phyloP scores from a whole-genome alignment of 208 protist species.

The Blastocrithidia nonstop region DNA sequence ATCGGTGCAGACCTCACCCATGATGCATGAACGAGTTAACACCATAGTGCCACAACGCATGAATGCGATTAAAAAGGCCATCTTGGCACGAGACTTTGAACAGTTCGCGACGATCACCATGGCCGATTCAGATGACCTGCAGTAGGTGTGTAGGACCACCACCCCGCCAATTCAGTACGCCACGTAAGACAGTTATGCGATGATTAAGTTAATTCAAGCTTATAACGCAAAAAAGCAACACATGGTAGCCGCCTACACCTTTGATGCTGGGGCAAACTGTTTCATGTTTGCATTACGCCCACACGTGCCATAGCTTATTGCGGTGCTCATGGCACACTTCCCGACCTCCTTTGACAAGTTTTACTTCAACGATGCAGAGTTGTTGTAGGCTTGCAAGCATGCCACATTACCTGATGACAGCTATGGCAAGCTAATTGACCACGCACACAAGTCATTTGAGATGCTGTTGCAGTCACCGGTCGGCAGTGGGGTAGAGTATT shows the following conservation, averaged over 20 bases:
- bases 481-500: constrained; percentile 38
- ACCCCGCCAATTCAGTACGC: constrained; percentile 97
- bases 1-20: constrained; percentile 81
- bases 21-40: constrained; percentile 79
- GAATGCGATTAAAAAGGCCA: constrained; percentile 82
- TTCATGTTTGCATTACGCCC: constrained; percentile 91
- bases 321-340: constrained; percentile 82
- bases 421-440: constrained; percentile 50
- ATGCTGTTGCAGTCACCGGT: constrained; percentile 79
- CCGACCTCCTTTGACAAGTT: constrained; percentile 56
- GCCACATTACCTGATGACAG: constrained; percentile 9
- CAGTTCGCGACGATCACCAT: constrained; percentile 88
- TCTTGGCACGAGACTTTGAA: constrained; percentile 87
- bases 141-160: constrained; percentile 95
- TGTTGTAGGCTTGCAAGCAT: constrained; percentile 30
- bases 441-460: constrained; percentile 63
- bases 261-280: constrained; percentile 98
- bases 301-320: constrained; percentile 74
- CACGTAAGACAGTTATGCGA: constrained; percentile 91
- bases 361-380: constrained; percentile 41
- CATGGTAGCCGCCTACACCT: constrained; percentile 94
- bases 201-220: constrained; percentile 89
- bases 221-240: constrained; percentile 79
- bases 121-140: constrained; percentile 96
- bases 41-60: constrained; percentile 87